phyloP scores from a whole-genome alignment of 768 basidiomycete genomes.

The Leucosporidium creatinivorum region DNA sequence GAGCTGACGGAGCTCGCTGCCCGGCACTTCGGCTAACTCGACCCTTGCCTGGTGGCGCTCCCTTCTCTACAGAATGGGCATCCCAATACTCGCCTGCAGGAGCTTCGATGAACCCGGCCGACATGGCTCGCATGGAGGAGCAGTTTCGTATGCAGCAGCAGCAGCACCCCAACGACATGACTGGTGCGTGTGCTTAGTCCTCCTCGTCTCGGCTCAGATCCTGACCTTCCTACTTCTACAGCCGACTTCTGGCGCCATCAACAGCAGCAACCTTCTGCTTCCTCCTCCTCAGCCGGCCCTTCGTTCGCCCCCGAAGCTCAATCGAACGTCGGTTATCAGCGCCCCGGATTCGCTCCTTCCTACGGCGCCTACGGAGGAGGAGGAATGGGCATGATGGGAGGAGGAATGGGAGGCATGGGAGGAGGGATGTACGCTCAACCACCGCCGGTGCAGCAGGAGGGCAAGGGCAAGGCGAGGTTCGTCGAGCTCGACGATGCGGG shows the following conservation, averaged over 20 bases:
- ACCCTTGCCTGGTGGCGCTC: background rate
- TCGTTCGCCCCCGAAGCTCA: background rate
- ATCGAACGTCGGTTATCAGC: background rate
- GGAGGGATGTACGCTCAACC: conserved; percentile 5
- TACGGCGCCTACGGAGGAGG: conserved; percentile 17
- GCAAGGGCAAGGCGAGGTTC: conserved; percentile 63
- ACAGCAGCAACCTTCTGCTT: conserved; percentile 17
- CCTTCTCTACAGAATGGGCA: conserved; percentile 14
- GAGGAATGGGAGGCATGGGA: conserved; percentile 6
- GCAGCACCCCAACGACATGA: conserved; percentile 31
- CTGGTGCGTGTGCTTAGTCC: background rate
- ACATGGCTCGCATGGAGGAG: conserved; percentile 26
- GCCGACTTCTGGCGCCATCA: conserved; percentile 32
- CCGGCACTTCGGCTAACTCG: too few relatives aligned
- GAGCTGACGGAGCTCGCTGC: too few relatives aligned
- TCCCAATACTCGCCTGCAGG: conserved; percentile 26
- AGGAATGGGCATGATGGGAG: conserved; percentile 9
- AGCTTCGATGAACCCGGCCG: conserved; percentile 11
- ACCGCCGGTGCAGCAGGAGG: background rate
- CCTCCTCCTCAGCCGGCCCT: background rate
- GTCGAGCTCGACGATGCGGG: conserved; percentile 37
- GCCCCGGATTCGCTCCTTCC: conserved; percentile 22
- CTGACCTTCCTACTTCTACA: background rate
- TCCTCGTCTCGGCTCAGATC: background rate
- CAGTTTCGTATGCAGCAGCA: conserved; percentile 32